These are phyloP conservation scores for Aleurites moluccanus DNA, from an alignment of 441 rosid genomes.

Conservation along the genomic window DNA sequence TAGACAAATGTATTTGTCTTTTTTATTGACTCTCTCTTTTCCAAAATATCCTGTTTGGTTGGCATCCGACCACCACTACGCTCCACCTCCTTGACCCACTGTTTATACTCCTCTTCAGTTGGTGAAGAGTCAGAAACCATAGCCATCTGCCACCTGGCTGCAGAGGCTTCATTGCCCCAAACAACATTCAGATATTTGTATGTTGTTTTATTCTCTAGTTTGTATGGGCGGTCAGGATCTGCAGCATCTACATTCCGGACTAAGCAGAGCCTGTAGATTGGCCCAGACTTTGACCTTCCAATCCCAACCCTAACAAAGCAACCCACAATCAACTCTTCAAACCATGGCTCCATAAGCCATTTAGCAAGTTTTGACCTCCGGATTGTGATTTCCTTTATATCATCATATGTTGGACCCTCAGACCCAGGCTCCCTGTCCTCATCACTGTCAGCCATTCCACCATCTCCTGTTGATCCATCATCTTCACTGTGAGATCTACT, in stretches of 20 bases:
- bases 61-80: conserved; percentile 81
- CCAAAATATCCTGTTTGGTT: conserved; percentile 72
- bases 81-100: conserved; percentile 86
- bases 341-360: conserved; percentile 99
- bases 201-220: conserved; percentile 77
- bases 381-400: conserved; percentile 78
- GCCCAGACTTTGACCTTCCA: conserved; percentile 71
- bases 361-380: conserved; percentile 88
- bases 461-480: conserved; percentile 78
- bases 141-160: conserved; percentile 99
- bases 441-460: conserved; percentile 87
- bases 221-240: conserved; percentile 75
- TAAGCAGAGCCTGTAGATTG: conserved; percentile 84
- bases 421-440: conserved; percentile 73
- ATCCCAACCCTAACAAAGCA: conserved; percentile 96
- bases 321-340: conserved; percentile 91
- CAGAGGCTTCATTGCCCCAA: conserved; percentile 89
- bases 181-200: conserved; percentile 75
- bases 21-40: conserved; percentile 78
- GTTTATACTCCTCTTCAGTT: conserved; percentile 79
- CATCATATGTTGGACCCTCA: conserved; percentile 65
- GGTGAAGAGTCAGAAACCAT: conserved; percentile 97
- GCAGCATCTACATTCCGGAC: conserved; percentile 90
- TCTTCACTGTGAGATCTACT: conserved; percentile 85
- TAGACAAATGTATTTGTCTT: conserved; percentile 71